These are phyloP conservation scores for Neophaeococcomyces mojaviensis DNA, from an alignment of 2,329 filamentous ascomycete species.

Conservation along the genomic window DNA sequence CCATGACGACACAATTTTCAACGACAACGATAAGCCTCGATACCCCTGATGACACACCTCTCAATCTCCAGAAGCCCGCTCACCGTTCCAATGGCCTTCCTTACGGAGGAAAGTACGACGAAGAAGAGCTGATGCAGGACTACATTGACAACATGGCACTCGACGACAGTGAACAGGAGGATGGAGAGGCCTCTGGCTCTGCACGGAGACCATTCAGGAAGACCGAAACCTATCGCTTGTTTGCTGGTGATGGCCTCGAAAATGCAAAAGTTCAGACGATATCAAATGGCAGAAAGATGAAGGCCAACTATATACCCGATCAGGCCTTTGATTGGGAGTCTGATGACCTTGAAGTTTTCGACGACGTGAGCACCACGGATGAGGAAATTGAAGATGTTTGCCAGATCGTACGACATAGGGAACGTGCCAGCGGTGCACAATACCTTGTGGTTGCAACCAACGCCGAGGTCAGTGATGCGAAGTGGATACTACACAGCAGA, in stretches of 20 bases:
- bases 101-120: slow-evolving; percentile 29
- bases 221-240: slow-evolving; percentile 20
- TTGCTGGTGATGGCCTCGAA: slow-evolving; percentile 34
- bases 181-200: slow-evolving; percentile 29
- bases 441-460: slow-evolving; percentile 46
- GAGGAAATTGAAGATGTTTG: slow-evolving; percentile 38
- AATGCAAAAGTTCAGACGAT: slow-evolving; percentile 29
- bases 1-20: no score
- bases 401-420: slow-evolving; percentile 39
- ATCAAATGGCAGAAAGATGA: slow-evolving; percentile 11
- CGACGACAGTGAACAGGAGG: slow-evolving; percentile 23
- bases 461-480: slow-evolving; percentile 39
- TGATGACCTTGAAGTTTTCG: slow-evolving; percentile 40
- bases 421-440: slow-evolving; percentile 38
- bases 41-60: neutral
- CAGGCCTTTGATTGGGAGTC: slow-evolving; percentile 35
- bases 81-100: neutral
- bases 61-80: neutral
- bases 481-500: slow-evolving; percentile 38
- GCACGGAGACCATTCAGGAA: slow-evolving; percentile 6
- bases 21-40: neutral
- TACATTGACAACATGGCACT: slow-evolving; percentile 49
- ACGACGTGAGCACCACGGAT: slow-evolving; percentile 42
- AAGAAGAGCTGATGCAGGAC: slow-evolving; percentile 56
- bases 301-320: slow-evolving; percentile 6